Percentiles rank a stretch among this genome's conserved stretches.
phyloP scores from a whole-genome alignment of 257 asterid genomes.

The Gardenia jasminoides region DNA sequence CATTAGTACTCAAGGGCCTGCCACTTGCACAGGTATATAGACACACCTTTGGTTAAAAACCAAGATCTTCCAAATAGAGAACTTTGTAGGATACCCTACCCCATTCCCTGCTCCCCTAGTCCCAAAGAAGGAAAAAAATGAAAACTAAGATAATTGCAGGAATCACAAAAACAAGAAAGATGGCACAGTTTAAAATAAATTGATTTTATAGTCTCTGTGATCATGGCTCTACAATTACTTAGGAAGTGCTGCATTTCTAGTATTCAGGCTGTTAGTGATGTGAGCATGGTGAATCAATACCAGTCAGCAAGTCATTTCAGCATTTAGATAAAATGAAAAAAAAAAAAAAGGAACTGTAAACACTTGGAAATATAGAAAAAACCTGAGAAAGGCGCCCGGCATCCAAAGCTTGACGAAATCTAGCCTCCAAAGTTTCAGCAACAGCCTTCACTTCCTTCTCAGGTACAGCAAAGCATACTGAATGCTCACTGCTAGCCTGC shows the following conservation, averaged over 20 bases:
- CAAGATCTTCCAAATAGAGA: neutral
- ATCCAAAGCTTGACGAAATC: conserved; percentile 83
- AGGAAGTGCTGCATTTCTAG: neutral
- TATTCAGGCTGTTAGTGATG: neutral
- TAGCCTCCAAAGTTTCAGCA: conserved; percentile 76
- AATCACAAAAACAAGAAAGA: neutral
- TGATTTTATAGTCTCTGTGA: neutral
- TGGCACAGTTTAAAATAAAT: neutral
- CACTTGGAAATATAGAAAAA: conserved; percentile 11
- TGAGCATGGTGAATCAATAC: no score
- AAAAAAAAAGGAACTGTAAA: neutral
- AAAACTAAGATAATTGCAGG: neutral
- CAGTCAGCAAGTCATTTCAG: neutral
- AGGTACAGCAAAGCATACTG: conserved; percentile 99
- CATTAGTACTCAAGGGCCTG: neutral
- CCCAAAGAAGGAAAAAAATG: neutral
- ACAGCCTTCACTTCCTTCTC: conserved; percentile 90
- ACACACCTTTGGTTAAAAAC: neutral
- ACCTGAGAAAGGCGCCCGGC: conserved; percentile 99
- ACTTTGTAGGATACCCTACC: neutral
- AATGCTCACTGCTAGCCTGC: conserved; percentile 99
- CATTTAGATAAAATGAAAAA: neutral
- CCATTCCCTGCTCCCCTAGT: neutral
- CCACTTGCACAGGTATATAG: neutral
- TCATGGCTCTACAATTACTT: neutral